Evolutionary conservation across 306 rosid genomes (phyloP).

Genomic region (Dalbergia oliveri): DNA sequence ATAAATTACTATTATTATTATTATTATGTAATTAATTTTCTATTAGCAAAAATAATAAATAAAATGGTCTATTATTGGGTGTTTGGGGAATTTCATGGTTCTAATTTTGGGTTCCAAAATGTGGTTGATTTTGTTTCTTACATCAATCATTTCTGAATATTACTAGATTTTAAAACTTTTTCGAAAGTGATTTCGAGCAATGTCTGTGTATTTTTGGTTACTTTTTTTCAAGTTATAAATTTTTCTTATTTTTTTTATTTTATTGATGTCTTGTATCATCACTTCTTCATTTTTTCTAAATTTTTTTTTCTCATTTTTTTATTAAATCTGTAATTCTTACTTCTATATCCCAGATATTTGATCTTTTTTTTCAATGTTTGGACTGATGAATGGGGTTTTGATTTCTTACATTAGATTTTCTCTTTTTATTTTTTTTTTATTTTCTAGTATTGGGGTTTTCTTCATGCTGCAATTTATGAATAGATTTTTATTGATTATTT

Average conservation of each 20-base stretch:
- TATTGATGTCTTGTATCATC: not conserved
- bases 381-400: not conserved
- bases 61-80: too few relatives aligned
- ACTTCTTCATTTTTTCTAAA: not conserved
- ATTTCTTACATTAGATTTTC: not conserved
- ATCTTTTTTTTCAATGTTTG: not conserved
- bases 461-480: slow-evolving; percentile 13
- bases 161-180: not conserved
- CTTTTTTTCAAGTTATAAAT: not conserved
- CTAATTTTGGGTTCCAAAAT: slow-evolving; percentile 31
- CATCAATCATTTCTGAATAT: not conserved
- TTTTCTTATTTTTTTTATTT: not conserved
- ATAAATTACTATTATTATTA: too few relatives aligned
- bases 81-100: not conserved
- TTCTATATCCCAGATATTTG: not conserved
- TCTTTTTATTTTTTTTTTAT: too few relatives aligned
- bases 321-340: not conserved
- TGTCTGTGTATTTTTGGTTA: slow-evolving; percentile 34
- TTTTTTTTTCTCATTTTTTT: not conserved
- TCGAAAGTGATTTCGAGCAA: slow-evolving; percentile 40
- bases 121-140: not conserved
- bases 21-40: too few relatives aligned
- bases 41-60: too few relatives aligned
- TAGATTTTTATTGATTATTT: not conserved
- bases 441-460: not conserved